Percentiles rank a stretch among this genome's conserved stretches.
phyloP scores from a whole-genome alignment of 805 yeast species.

The Debaryomyces prosopidis region DNA sequence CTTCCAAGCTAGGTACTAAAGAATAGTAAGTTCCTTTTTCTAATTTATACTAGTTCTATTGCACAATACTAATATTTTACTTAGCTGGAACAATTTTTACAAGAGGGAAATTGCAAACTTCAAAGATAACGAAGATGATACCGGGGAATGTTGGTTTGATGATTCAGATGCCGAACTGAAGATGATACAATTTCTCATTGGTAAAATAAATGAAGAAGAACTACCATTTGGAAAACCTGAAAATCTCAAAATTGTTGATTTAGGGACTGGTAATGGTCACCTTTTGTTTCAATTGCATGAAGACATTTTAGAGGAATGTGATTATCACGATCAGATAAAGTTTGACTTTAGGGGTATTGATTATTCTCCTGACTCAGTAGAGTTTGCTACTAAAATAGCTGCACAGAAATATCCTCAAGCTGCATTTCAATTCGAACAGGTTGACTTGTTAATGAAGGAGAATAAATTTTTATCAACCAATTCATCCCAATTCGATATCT shows the following conservation, averaged over 20 bases:
- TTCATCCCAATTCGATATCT: conserved; percentile 59
- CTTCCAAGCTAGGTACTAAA: conserved; percentile 84
- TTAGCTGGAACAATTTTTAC: conserved; percentile 86
- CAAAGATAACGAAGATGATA: conserved; percentile 70
- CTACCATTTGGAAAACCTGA: conserved; percentile 21
- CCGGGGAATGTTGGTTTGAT: conserved; percentile 96
- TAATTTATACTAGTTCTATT: not conserved
- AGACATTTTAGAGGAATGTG: conserved; percentile 58
- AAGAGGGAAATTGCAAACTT: conserved; percentile 71
- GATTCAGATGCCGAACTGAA: conserved; percentile 91
- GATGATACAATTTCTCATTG: conserved; percentile 70
- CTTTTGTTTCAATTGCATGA: conserved; percentile 67
- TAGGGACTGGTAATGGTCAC: conserved; percentile 98
- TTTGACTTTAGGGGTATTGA: conserved; percentile 65
- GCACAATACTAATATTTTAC: conserved; percentile 16
- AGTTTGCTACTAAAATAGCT: conserved; percentile 68
- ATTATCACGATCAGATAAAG: conserved; percentile 30
- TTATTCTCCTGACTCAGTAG: conserved; percentile 78
- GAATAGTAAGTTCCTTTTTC: conserved; percentile 53
- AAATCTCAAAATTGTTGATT: conserved; percentile 57
- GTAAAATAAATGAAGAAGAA: conserved; percentile 40
- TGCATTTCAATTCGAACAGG: conserved; percentile 57
- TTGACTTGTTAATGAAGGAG: conserved; percentile 60
- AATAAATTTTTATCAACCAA: conserved; percentile 34
- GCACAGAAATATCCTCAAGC: conserved; percentile 30